phyloP scores from a whole-genome alignment of 306 rosid genomes.

The Oemleria cerasiformis region DNA sequence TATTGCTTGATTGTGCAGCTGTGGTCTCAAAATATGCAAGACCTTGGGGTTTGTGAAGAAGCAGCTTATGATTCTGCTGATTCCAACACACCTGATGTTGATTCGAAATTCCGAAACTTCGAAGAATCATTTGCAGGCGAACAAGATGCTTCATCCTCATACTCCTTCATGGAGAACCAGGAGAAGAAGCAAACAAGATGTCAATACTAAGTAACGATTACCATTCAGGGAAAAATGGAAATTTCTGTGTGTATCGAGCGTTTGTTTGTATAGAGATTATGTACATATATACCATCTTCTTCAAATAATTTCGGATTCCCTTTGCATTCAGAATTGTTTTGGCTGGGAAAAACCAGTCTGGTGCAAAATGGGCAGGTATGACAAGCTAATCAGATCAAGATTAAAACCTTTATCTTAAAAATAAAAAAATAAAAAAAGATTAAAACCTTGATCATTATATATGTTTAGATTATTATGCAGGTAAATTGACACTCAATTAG shows the following conservation, averaged over 20 bases:
- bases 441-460: no score
- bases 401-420: no score
- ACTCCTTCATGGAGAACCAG: neutral
- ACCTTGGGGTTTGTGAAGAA: constrained; percentile 84
- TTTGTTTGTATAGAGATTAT: no score
- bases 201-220: neutral
- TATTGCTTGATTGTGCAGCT: constrained; percentile 43
- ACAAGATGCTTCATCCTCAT: constrained; percentile 32
- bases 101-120: constrained; percentile 65
- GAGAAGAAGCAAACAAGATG: neutral
- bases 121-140: constrained; percentile 78
- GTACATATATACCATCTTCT: constrained; percentile 20
- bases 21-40: constrained; percentile 86
- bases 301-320: constrained; percentile 41
- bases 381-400: no score
- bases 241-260: no score
- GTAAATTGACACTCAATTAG: no score
- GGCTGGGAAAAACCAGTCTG: constrained; percentile 49
- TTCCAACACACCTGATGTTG: constrained; percentile 74
- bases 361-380: constrained; percentile 61
- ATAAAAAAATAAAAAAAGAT: neutral
- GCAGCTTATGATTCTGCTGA: constrained; percentile 46
- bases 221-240: neutral
- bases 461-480: no score
- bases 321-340: constrained; percentile 50